Evolutionary conservation across 805 yeast genomes (phyloP).

Genomic region (Saccharomycopsis sp.): DNA sequence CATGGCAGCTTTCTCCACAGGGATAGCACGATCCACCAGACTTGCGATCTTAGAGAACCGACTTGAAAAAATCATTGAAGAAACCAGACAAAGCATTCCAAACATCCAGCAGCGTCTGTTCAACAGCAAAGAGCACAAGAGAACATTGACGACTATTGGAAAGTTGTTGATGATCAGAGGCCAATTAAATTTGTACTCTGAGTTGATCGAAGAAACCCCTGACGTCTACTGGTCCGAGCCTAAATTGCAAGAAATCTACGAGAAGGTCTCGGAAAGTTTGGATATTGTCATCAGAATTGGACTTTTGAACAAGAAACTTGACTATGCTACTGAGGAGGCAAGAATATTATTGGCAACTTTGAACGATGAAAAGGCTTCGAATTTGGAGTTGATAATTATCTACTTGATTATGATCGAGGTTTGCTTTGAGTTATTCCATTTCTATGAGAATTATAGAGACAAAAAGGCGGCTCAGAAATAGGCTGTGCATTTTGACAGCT

Average conservation of each 20-base stretch:
- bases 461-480: no score
- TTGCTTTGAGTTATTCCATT: constrained; percentile 70
- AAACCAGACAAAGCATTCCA: constrained; percentile 55
- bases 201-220: constrained; percentile 76
- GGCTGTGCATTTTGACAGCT: no score
- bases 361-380: constrained; percentile 66
- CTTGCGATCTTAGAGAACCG: constrained; percentile 71
- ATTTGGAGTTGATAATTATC: constrained; percentile 86
- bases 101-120: constrained; percentile 26
- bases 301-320: constrained; percentile 77
- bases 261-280: constrained; percentile 58
- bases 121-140: constrained; percentile 26
- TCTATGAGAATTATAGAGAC: constrained; percentile 44
- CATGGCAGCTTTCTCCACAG: constrained; percentile 84
- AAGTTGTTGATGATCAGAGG: constrained; percentile 71
- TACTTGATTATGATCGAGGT: constrained; percentile 80
- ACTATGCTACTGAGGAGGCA: constrained; percentile 86
- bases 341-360: constrained; percentile 67
- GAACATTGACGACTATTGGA: constrained; percentile 66
- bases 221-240: constrained; percentile 94
- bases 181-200: constrained; percentile 76
- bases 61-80: constrained; percentile 58
- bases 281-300: constrained; percentile 74
- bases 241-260: constrained; percentile 67
- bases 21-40: constrained; percentile 80